Conservation (phyloP, 2,329 filamentous ascomycete genomes). For the Fusarium coicis region DNA sequence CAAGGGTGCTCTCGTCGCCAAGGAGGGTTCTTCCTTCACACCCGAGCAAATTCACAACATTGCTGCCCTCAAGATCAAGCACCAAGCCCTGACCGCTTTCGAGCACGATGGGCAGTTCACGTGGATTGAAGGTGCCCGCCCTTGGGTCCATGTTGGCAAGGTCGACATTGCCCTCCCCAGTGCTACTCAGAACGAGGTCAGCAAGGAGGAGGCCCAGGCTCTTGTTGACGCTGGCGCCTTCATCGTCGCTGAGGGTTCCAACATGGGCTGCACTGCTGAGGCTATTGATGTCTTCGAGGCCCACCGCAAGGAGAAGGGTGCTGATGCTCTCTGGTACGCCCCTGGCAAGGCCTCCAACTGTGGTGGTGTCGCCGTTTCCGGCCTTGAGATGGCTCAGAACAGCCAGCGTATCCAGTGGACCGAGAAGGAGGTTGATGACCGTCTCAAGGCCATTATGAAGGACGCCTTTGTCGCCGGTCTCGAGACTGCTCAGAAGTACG, state of each 20-base stretch:
- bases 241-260: slow-evolving; percentile 95
- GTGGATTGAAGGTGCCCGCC: slow-evolving; percentile 87
- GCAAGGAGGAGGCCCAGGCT: slow-evolving; percentile 85
- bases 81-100: slow-evolving; percentile 82
- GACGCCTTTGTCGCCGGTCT: slow-evolving; percentile 90
- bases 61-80: slow-evolving; percentile 85
- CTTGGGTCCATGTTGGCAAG: slow-evolving; percentile 89
- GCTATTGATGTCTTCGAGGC: slow-evolving; percentile 94
- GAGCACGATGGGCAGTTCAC: slow-evolving; percentile 76
- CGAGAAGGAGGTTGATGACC: slow-evolving; percentile 86
- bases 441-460: slow-evolving; percentile 96
- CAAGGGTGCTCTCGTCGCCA: slow-evolving; percentile 83
- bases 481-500: slow-evolving; percentile 89
- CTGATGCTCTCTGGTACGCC: slow-evolving; percentile 87
- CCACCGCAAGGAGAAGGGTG: slow-evolving; percentile 75
- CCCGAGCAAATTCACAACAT: slow-evolving; percentile 83
- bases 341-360: slow-evolving; percentile 98
- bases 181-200: slow-evolving; percentile 98
- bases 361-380: slow-evolving; percentile 95
- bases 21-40: slow-evolving; percentile 76
- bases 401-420: slow-evolving; percentile 88
- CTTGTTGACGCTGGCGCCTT: slow-evolving; percentile 80
- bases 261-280: slow-evolving; percentile 98
- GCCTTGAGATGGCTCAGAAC: slow-evolving; percentile 99
- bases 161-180: slow-evolving; percentile 93